Percentiles rank a stretch among this genome's conserved stretches.
Evolutionary conservation across 306 rosid species (phyloP).

Genomic region (Albizia julibrissin): DNA sequence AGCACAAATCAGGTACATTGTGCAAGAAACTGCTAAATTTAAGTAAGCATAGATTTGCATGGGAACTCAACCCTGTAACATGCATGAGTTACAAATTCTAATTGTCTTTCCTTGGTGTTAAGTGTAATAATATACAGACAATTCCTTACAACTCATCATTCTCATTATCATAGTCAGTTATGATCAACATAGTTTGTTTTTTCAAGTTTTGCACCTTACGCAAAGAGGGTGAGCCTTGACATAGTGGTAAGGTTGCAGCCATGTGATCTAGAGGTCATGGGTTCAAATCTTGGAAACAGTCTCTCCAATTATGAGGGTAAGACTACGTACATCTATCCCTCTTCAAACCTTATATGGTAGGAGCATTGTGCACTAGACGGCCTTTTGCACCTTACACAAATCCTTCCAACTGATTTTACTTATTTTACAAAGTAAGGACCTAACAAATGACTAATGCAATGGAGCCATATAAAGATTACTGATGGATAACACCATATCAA

Average conservation of each 20-base stretch:
- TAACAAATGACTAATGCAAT: background rate
- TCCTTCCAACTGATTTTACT: background rate
- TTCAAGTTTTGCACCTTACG: too few species aligned
- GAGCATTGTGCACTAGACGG: too few species aligned
- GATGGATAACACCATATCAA: background rate
- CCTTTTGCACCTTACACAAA: too few species aligned
- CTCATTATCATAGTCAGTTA: background rate
- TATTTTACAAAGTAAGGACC: slow-evolving; percentile 8
- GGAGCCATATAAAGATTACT: slow-evolving; percentile 9
- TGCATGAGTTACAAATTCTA: background rate
- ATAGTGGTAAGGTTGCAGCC: too few species aligned
- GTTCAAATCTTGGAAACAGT: too few species aligned
- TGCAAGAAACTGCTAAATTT: background rate
- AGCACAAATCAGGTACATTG: slow-evolving; percentile 21
- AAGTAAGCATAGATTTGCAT: background rate
- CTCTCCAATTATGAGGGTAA: too few species aligned
- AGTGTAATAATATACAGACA: too few species aligned
- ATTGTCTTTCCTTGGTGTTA: background rate
- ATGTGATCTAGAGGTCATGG: too few species aligned
- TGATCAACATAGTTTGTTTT: background rate
- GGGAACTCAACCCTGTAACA: background rate
- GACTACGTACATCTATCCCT: too few species aligned
- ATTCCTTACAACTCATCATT: background rate
- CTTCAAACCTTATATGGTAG: too few species aligned
- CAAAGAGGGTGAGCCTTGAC: too few species aligned